A percentile compares a stretch with the other conserved stretches of the same genome.
Evolutionary conservation across 2,329 filamentous ascomycete genomes (phyloP).

Genomic region (Xylaria hypoxylon): DNA sequence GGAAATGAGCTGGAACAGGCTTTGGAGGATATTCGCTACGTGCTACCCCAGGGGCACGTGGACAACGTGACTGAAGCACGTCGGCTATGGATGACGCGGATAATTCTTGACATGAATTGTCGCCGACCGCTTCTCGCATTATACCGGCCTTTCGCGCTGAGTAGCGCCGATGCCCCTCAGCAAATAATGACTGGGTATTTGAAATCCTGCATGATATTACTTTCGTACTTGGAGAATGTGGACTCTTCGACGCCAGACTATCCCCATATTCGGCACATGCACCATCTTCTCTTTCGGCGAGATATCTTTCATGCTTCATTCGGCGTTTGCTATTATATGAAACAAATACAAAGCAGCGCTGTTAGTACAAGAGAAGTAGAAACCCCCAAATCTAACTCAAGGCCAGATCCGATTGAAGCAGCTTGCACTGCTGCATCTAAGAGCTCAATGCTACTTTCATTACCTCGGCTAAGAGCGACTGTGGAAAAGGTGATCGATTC

Average conservation of each 20-base stretch:
- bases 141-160: conserved; percentile 67
- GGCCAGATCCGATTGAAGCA: conserved; percentile 42
- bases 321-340: conserved; percentile 67
- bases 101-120: conserved; percentile 66
- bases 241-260: conserved; percentile 61
- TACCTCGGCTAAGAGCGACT: conserved; percentile 43
- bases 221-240: conserved; percentile 66
- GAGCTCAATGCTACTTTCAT: conserved; percentile 47
- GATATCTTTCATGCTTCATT: conserved; percentile 68
- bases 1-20: conserved; percentile 65
- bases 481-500: conserved; percentile 62
- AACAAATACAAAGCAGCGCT: conserved; percentile 45
- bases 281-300: conserved; percentile 64
- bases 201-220: conserved; percentile 66
- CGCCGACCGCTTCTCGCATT: conserved; percentile 64
- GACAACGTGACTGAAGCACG: conserved; percentile 59
- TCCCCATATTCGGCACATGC: conserved; percentile 62
- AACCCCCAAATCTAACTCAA: conserved; percentile 34
- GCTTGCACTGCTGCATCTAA: conserved; percentile 46
- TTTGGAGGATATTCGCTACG: conserved; percentile 66
- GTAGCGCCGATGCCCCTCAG: conserved; percentile 61
- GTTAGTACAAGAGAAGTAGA: conserved; percentile 34
- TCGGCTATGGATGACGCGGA: conserved; percentile 63
- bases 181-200: conserved; percentile 66
- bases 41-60: conserved; percentile 61